These are phyloP conservation scores for Echria macrotheca DNA, from an alignment of 495 filamentous ascomycete genomes.

Conservation along the genomic window DNA sequence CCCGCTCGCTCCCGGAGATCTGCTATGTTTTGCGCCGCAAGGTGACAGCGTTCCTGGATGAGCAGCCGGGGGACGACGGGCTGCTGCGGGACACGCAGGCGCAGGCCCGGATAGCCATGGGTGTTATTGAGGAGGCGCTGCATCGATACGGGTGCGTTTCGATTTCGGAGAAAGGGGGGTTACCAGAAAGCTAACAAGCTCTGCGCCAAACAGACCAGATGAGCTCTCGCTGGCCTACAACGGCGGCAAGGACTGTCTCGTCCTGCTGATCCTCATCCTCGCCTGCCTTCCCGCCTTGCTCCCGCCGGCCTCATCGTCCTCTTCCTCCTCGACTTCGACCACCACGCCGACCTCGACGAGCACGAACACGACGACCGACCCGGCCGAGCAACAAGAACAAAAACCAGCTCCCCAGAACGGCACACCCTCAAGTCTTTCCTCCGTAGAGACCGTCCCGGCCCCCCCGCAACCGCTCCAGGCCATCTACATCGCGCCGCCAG, in stretches of 20 bases:
- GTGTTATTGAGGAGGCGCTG: constrained; percentile 67
- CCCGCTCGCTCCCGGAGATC: constrained; percentile 21
- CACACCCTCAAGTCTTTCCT: background rate
- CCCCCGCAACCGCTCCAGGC: constrained; percentile 53
- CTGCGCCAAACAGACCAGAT: constrained; percentile 64
- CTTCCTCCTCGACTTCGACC: too few relatives aligned
- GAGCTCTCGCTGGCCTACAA: constrained; percentile 92
- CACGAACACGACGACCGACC: background rate
- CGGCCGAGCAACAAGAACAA: constrained; percentile 23
- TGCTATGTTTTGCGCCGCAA: constrained; percentile 50
- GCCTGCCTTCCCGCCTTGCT: constrained; percentile 48
- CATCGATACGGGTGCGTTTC: constrained; percentile 57
- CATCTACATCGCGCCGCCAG: constrained; percentile 78
- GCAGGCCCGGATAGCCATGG: constrained; percentile 65
- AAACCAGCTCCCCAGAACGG: background rate
- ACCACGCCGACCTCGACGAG: background rate
- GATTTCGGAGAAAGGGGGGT: too few relatives aligned
- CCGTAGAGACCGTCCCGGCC: background rate
- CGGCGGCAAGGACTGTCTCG: constrained; percentile 95
- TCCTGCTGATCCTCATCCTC: constrained; percentile 85
- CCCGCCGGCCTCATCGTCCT: constrained; percentile 7
- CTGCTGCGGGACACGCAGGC: constrained; percentile 61
- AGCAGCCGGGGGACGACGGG: constrained; percentile 42
- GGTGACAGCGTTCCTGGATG: constrained; percentile 63
- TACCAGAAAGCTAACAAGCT: too few relatives aligned